These are phyloP conservation scores for Cydonia oblonga DNA, from an alignment of 331 rosid genomes.

Conservation along the genomic window DNA sequence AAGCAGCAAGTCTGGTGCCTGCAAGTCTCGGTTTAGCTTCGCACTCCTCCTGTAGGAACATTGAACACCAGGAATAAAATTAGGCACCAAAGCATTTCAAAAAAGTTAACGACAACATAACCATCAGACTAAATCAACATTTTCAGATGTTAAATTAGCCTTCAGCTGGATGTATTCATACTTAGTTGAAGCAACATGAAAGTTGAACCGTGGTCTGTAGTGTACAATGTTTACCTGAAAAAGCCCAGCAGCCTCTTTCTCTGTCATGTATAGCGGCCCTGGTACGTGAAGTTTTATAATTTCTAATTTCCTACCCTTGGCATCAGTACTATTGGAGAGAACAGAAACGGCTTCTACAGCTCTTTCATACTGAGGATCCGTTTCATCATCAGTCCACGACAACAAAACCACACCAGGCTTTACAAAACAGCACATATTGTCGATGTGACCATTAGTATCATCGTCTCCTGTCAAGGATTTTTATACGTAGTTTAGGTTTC, in stretches of 20 bases:
- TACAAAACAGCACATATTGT: slow-evolving; percentile 84
- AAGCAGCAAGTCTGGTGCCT: slow-evolving; percentile 81
- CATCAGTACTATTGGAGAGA: slow-evolving; percentile 60
- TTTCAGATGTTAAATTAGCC: background rate
- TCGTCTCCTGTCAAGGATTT: slow-evolving; percentile 65
- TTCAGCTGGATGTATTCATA: background rate
- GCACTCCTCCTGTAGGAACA: slow-evolving; percentile 26
- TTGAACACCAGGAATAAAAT: background rate
- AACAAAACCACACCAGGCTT: slow-evolving; percentile 81
- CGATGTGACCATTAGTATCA: slow-evolving; percentile 92
- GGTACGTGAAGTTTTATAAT: slow-evolving; percentile 73
- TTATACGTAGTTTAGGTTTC: slow-evolving; percentile 3
- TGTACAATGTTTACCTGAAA: slow-evolving; percentile 29
- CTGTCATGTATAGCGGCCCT: slow-evolving; percentile 60
- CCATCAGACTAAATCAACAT: background rate
- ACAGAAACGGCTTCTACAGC: slow-evolving; percentile 55
- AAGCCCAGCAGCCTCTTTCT: slow-evolving; percentile 67
- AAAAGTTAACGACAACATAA: background rate
- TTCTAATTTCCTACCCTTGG: slow-evolving; percentile 64
- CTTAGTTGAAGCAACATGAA: background rate
- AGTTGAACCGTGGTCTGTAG: background rate
- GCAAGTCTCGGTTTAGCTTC: slow-evolving; percentile 58
- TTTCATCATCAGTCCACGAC: slow-evolving; percentile 76
- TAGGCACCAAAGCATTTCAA: background rate
- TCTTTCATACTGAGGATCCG: slow-evolving; percentile 78